phyloP scores from a whole-genome alignment of 2,329 filamentous ascomycete species.

The Cryoendolithus antarcticus region DNA sequence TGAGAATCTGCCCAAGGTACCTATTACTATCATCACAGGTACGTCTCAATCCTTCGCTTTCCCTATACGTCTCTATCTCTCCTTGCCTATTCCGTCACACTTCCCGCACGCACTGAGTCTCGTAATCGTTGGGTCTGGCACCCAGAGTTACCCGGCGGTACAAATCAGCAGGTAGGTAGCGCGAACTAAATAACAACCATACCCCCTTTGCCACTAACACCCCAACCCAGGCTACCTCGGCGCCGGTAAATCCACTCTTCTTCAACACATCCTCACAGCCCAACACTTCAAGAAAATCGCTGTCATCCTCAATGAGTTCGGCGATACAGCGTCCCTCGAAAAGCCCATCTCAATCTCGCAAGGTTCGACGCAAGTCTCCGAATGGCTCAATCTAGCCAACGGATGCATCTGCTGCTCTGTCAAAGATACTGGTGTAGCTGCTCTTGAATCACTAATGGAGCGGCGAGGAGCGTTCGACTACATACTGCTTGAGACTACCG shows the following conservation, averaged over 20 bases:
- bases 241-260: constrained; percentile 87
- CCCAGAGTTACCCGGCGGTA: neutral
- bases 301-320: constrained; percentile 71
- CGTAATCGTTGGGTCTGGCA: neutral
- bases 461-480: constrained; percentile 92
- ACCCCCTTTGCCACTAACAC: neutral
- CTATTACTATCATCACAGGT: constrained; percentile 77
- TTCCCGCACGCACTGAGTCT: too few relatives aligned
- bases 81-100: neutral
- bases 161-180: neutral
- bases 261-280: constrained; percentile 92
- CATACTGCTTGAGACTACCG: constrained; percentile 91
- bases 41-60: constrained; percentile 12
- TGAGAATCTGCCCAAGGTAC: constrained; percentile 50
- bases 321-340: constrained; percentile 69
- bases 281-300: constrained; percentile 97
- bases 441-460: constrained; percentile 92
- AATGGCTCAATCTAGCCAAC: constrained; percentile 93
- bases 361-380: constrained; percentile 62
- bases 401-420: constrained; percentile 97
- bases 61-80: neutral
- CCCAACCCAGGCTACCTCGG: constrained; percentile 65
- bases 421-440: constrained; percentile 89
- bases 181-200: neutral
- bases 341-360: constrained; percentile 87